Evolutionary conservation across 2,329 filamentous ascomycete genomes (phyloP).

Genomic region (Ploettnerulaceae sp.): DNA sequence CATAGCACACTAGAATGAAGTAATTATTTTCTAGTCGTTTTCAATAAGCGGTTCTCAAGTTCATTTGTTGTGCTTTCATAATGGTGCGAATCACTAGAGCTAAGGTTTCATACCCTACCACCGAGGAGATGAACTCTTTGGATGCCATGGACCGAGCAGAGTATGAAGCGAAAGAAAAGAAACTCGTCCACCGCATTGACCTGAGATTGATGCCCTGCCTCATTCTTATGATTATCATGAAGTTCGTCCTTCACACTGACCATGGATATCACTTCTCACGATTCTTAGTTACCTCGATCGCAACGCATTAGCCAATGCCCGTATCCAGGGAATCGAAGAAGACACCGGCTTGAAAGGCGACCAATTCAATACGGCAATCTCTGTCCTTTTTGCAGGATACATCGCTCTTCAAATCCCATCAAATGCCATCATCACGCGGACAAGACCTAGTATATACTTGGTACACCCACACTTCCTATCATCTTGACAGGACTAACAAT

Average conservation of each 20-base stretch:
- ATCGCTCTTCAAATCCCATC: conserved; percentile 36
- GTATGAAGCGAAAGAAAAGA: conserved; percentile 14
- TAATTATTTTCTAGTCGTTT: too few species aligned
- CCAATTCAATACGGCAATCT: conserved; percentile 34
- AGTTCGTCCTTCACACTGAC: conserved; percentile 4
- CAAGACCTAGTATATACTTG: conserved; percentile 28
- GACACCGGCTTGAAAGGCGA: conserved; percentile 35
- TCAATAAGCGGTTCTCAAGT: too few species aligned
- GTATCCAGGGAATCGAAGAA: conserved; percentile 22
- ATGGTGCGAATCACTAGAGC: too few species aligned
- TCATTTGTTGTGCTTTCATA: too few species aligned
- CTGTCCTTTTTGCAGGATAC: conserved; percentile 31
- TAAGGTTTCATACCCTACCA: neutral
- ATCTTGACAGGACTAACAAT: conserved; percentile 31
- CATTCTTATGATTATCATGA: conserved; percentile 21
- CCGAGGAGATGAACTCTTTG: conserved; percentile 6
- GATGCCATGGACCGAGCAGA: conserved; percentile 8
- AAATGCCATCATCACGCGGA: conserved; percentile 37
- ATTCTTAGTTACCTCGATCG: conserved; percentile 33
- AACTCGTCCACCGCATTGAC: conserved; percentile 19
- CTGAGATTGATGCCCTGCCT: conserved; percentile 21
- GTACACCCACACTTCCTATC: conserved; percentile 23
- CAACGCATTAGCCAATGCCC: conserved; percentile 26
- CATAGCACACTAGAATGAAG: too few species aligned
- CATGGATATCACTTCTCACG: neutral